Evolutionary conservation across 257 asterid species (phyloP), one percentile per base, ranked within the genome.

Genomic region (Plantago major): DNA sequence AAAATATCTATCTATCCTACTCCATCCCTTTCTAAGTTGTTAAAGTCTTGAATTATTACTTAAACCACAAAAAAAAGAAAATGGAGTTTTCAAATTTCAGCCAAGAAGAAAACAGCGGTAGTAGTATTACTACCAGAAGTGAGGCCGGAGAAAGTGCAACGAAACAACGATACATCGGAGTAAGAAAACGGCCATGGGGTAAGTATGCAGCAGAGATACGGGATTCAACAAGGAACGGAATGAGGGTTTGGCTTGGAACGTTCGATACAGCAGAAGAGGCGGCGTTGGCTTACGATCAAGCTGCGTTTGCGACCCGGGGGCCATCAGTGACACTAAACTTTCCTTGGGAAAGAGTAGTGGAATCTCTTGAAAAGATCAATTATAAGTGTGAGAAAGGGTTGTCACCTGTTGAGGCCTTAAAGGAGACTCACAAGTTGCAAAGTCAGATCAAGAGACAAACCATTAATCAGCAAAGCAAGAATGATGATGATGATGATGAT

Each of bases 171-270:
- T 64, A 54, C 42, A 44, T 64, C 40, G 69, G 69, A 3, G 69
- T 64, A 3, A 26, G 69, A 28, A 64, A 43, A 14, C 62, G 62
- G 11, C 75, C 81, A 0, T 76, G 81, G 81, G 81, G 81, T 12
- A 75, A 59, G 67, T 75, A 47, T 6, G 80, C 77, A 45, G 77
- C 81, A 1, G 81, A 71, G 42, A 76, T 76, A 12, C 61, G 81
- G 62, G 81, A 76, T 19, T 76, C 81, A 3, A 68, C 81, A 0
- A 72, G 78, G 66, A 43, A 65, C 1, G 81, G 81, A 12, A 7
- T 0, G 12, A 76, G 81, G 64, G 81, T 76, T 51, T 76, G 81
- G 81, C 78, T 76, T 0, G 81, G 81, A 15, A 75, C 77, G 1
- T 75, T 75, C 68, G 19, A 59, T 2, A 75, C 74, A 1, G 71